A percentile compares a stretch with the other conserved stretches of the same genome.
Evolutionary conservation across 805 yeast species (phyloP).

Genomic region (Spathaspora gorwiae): DNA sequence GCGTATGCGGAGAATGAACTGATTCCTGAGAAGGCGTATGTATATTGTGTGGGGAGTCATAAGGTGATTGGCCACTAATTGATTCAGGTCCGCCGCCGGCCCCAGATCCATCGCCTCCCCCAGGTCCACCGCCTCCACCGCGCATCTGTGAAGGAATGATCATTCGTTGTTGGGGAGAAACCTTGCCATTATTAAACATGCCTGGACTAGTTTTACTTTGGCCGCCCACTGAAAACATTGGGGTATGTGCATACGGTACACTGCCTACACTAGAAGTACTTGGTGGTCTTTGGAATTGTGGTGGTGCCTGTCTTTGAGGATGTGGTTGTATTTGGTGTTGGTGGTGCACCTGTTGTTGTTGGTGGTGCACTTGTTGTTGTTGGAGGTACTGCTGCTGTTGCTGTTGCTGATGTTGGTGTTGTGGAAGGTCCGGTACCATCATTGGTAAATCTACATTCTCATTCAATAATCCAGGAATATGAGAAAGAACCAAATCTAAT

Average conservation of each 20-base stretch:
- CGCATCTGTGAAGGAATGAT: not conserved
- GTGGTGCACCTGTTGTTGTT: conserved; percentile 1
- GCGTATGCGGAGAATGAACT: not conserved
- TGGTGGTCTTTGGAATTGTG: conserved; percentile 2
- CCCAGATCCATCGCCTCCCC: not conserved
- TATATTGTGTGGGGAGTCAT: conserved; percentile 18
- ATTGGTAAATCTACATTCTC: conserved; percentile 35
- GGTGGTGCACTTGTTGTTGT: not conserved
- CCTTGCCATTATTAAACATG: not conserved
- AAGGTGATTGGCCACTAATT: conserved; percentile 4
- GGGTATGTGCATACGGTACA: not conserved
- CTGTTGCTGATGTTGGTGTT: conserved; percentile 3
- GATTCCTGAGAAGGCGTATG: conserved; percentile 7
- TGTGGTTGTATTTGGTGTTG: conserved; percentile 5
- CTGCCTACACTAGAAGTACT: not conserved
- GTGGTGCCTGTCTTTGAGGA: conserved; percentile 2
- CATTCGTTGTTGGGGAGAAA: not conserved
- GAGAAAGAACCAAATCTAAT: conserved; percentile 66
- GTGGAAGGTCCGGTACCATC: conserved; percentile 28
- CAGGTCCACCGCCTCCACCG: not conserved
- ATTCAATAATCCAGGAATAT: conserved; percentile 65
- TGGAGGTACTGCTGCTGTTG: conserved; percentile 1
- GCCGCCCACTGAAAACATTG: not conserved
- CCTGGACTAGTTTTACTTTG: not conserved
- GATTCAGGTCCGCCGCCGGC: not conserved